Evolutionary conservation across 371 early-diverging fungal species (phyloP).

Genomic region (Catenaria anguillulae): DNA sequence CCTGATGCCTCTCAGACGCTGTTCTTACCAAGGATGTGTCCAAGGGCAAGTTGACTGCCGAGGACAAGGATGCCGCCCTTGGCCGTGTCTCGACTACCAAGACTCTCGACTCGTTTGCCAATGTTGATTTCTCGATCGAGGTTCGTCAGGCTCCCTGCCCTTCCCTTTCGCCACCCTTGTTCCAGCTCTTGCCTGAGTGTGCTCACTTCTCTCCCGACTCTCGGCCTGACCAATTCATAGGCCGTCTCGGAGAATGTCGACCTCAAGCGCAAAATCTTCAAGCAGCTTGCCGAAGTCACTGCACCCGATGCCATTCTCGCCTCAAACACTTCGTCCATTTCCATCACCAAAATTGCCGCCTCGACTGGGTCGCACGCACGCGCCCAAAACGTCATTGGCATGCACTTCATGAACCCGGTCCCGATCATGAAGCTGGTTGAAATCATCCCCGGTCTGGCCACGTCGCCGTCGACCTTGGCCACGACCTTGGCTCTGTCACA

Average conservation of each 20-base stretch:
- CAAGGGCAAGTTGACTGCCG: constrained; percentile 69
- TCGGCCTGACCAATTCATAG: too few relatives aligned
- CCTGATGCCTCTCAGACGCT: too few relatives aligned
- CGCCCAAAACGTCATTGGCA: constrained; percentile 51
- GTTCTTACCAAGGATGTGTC: constrained; percentile 76
- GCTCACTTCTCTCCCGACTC: too few relatives aligned
- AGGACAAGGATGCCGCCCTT: constrained; percentile 48
- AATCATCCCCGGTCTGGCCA: constrained; percentile 86
- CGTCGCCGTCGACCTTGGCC: constrained; percentile 47
- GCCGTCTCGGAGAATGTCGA: constrained; percentile 86
- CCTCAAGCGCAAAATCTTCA: constrained; percentile 71
- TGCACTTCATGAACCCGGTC: constrained; percentile 92
- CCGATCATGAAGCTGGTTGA: constrained; percentile 97
- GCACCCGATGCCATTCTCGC: constrained; percentile 71
- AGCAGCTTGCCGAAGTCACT: constrained; percentile 50
- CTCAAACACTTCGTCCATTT: constrained; percentile 87
- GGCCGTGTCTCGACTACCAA: constrained; percentile 49
- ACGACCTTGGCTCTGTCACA: constrained; percentile 60
- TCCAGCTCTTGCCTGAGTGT: too few relatives aligned
- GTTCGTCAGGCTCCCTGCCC: too few relatives aligned
- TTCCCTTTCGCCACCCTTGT: too few relatives aligned
- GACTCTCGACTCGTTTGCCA: constrained; percentile 34
- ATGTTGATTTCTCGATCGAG: constrained; percentile 80
- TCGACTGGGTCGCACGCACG: background rate
- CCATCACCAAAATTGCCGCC: constrained; percentile 91